Conservation (phyloP, 225 moss, liverwort and hornwort genomes). For the Marchantia polymorpha region DNA sequence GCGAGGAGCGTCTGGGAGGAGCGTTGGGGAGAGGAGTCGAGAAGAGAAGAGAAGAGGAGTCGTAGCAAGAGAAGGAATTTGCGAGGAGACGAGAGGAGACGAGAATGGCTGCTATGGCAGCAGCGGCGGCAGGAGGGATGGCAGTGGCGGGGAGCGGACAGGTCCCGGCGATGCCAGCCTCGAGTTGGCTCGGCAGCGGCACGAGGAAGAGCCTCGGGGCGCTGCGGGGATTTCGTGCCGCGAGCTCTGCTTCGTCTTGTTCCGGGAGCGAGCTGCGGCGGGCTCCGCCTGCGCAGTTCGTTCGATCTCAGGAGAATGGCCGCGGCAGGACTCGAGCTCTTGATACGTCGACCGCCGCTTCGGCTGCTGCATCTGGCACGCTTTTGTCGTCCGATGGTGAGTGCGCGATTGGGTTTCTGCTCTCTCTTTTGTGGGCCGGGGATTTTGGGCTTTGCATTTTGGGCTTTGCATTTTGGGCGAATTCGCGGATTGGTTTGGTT, state of each 20-base stretch:
- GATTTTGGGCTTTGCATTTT: not conserved
- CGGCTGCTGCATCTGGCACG: conserved; percentile 22
- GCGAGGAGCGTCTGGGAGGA: not conserved
- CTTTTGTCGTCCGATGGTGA: conserved; percentile 26
- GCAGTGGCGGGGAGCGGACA: not conserved
- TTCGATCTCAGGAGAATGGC: conserved; percentile 32
- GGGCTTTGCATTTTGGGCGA: not conserved
- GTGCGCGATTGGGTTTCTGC: not conserved
- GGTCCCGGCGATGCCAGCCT: not conserved
- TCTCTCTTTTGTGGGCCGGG: not conserved
- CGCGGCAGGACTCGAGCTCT: conserved; percentile 19
- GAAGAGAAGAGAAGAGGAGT: not conserved
- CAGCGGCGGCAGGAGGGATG: conserved; percentile 15
- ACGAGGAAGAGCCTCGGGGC: conserved; percentile 22
- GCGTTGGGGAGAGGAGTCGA: not conserved
- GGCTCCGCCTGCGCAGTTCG: not conserved
- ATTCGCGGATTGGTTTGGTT: not conserved
- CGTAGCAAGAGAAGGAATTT: not conserved
- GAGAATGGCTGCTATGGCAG: conserved; percentile 28
- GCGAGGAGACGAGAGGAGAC: not conserved
- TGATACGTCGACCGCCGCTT: conserved; percentile 28
- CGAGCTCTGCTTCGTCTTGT: not conserved
- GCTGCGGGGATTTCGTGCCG: conserved; percentile 1
- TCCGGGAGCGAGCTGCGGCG: not conserved
- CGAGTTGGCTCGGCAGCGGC: not conserved